These are phyloP conservation scores for Dothistroma pini DNA, from an alignment of 2,329 filamentous ascomycete species.

Conservation along the genomic window DNA sequence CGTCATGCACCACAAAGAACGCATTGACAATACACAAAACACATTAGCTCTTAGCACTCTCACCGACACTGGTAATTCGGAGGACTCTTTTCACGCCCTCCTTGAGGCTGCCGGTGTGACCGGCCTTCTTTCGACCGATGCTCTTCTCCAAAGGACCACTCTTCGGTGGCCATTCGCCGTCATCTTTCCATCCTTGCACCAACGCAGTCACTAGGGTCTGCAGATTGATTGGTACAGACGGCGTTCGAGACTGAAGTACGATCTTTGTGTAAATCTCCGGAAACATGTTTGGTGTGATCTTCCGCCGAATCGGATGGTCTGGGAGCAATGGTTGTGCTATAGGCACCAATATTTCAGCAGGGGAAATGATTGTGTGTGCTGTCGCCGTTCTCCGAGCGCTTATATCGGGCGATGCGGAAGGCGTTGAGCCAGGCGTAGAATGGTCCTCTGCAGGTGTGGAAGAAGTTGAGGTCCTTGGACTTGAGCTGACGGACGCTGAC, in stretches of 20 bases:
- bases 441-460: conserved; percentile 18
- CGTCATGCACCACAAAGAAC: neutral
- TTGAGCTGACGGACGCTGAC: conserved; percentile 14
- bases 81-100: conserved; percentile 46
- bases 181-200: conserved; percentile 86
- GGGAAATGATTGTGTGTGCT: neutral
- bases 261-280: conserved; percentile 86
- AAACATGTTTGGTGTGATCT: conserved; percentile 71
- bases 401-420: conserved; percentile 15
- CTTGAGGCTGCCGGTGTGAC: conserved; percentile 32
- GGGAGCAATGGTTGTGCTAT: conserved; percentile 71
- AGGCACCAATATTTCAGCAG: conserved; percentile 55
- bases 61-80: conserved; percentile 25
- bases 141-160: conserved; percentile 48
- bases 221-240: conserved; percentile 84
- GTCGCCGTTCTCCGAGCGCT: neutral
- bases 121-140: conserved; percentile 37
- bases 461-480: conserved; percentile 40
- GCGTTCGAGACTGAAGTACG: conserved; percentile 72
- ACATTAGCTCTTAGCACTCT: neutral
- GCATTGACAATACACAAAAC: neutral
- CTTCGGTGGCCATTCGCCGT: conserved; percentile 86
- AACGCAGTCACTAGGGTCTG: conserved; percentile 74
- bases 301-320: conserved; percentile 70
- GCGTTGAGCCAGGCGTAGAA: conserved; percentile 21